Conservation (phyloP, 75 land plant species). For the Pseudotsuga menziesii region DNA sequence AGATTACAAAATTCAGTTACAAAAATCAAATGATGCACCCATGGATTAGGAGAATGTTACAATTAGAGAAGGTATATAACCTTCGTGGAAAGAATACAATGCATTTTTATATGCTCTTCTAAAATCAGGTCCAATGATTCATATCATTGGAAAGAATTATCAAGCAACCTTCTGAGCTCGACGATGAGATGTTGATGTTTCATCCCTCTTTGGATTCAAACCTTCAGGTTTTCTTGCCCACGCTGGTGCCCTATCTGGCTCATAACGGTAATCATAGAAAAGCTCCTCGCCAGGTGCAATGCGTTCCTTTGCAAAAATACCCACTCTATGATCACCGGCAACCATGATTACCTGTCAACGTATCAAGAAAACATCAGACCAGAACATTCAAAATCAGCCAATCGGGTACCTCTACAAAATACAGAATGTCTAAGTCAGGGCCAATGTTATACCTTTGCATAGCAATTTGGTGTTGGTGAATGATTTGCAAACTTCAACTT, state of each 20-base stretch:
- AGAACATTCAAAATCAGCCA: neutral
- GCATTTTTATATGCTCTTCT: too few species aligned
- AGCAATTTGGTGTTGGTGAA: constrained; percentile 97
- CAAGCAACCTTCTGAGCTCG: constrained; percentile 89
- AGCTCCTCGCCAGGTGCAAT: constrained; percentile 94
- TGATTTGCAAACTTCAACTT: constrained; percentile 99
- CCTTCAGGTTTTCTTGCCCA: constrained; percentile 95
- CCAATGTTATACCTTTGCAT: constrained; percentile 74
- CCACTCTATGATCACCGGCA: constrained; percentile 98
- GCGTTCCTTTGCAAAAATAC: constrained; percentile 94
- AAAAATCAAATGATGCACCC: too few species aligned
- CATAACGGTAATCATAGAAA: constrained; percentile 96
- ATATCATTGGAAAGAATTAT: neutral
- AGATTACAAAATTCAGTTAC: too few species aligned
- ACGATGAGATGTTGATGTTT: constrained; percentile 51
- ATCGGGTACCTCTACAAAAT: neutral
- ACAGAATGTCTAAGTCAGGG: neutral
- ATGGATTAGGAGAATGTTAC: too few species aligned
- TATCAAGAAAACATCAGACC: neutral
- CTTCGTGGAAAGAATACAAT: too few species aligned
- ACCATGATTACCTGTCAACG: constrained; percentile 84
- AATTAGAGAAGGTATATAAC: too few species aligned
- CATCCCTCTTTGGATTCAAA: constrained; percentile 64
- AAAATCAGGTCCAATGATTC: too few species aligned
- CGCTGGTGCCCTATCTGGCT: constrained; percentile 82